phyloP scores from a whole-genome alignment of 768 basidiomycete species.

The Xerocomus spinulosus region DNA sequence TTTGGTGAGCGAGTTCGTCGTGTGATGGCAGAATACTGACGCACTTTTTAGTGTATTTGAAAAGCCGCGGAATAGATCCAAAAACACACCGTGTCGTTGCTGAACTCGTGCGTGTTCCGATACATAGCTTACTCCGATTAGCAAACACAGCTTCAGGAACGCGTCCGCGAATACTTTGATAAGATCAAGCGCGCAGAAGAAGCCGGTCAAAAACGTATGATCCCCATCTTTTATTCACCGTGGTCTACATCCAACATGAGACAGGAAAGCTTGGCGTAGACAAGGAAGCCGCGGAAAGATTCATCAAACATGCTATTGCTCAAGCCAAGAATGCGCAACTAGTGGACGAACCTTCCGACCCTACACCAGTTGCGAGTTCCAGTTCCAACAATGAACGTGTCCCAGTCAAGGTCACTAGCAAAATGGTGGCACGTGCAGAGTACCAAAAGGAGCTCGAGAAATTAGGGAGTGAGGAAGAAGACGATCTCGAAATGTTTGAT shows the following conservation, averaged over 20 bases:
- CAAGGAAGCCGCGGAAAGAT: constrained; percentile 73
- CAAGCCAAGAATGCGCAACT: constrained; percentile 43
- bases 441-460: constrained; percentile 56
- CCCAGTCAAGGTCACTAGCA: constrained; percentile 58
- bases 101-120: constrained; percentile 38
- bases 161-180: constrained; percentile 75
- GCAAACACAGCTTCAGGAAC: constrained; percentile 43
- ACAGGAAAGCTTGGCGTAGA: constrained; percentile 52
- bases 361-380: constrained; percentile 5
- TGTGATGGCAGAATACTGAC: neutral
- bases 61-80: constrained; percentile 74
- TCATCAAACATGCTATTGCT: constrained; percentile 79
- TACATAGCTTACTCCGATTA: neutral
- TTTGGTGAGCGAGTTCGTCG: constrained; percentile 54
- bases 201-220: constrained; percentile 43
- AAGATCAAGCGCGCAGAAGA: constrained; percentile 77
- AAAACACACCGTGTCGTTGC: constrained; percentile 69
- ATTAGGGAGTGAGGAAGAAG: constrained; percentile 38
- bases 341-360: constrained; percentile 30
- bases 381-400: constrained; percentile 27
- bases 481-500: constrained; percentile 36
- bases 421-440: constrained; percentile 66
- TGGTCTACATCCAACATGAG: neutral
- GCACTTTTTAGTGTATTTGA: constrained; percentile 64
- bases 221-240: neutral